Evolutionary conservation across 768 basidiomycete species (phyloP).

Genomic region (Mrakia blollopis): DNA sequence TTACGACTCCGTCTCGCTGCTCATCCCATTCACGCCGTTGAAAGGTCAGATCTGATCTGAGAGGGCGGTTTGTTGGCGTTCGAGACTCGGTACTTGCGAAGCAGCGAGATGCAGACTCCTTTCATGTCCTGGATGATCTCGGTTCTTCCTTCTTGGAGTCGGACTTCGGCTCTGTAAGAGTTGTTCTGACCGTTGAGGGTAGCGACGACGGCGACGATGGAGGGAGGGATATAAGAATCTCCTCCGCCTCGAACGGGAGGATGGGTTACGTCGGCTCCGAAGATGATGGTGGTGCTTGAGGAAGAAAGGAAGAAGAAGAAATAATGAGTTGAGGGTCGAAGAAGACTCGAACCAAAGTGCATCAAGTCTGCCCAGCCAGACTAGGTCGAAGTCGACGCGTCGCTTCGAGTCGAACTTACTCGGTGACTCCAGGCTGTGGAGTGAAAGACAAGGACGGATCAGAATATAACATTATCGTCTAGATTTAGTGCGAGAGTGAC

Average conservation of each 20-base stretch:
- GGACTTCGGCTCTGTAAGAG: constrained; percentile 33
- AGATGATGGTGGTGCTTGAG: no score
- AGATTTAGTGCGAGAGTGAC: background rate
- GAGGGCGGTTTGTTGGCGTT: constrained; percentile 38
- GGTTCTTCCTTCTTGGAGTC: constrained; percentile 38
- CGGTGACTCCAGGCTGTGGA: constrained; percentile 32
- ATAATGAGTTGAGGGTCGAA: constrained; percentile 38
- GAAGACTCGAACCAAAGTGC: no score
- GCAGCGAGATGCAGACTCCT: constrained; percentile 40
- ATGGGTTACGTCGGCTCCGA: constrained; percentile 35
- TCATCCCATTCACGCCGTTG: no score
- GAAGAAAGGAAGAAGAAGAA: background rate
- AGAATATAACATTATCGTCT: no score
- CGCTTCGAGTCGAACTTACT: constrained; percentile 40
- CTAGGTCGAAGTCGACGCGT: background rate
- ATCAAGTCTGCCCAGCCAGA: no score
- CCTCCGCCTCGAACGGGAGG: constrained; percentile 40
- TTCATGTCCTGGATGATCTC: constrained; percentile 44
- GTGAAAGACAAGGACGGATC: background rate
- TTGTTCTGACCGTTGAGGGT: constrained; percentile 39
- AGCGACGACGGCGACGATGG: constrained; percentile 45
- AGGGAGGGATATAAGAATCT: constrained; percentile 36
- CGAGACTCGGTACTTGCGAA: constrained; percentile 39
- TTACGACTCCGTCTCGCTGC: constrained; percentile 39
- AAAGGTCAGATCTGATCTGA: constrained; percentile 32